These are phyloP conservation scores for Hansenula lynferdii DNA, from an alignment of 1,139 yeast genomes.

Conservation along the genomic window DNA sequence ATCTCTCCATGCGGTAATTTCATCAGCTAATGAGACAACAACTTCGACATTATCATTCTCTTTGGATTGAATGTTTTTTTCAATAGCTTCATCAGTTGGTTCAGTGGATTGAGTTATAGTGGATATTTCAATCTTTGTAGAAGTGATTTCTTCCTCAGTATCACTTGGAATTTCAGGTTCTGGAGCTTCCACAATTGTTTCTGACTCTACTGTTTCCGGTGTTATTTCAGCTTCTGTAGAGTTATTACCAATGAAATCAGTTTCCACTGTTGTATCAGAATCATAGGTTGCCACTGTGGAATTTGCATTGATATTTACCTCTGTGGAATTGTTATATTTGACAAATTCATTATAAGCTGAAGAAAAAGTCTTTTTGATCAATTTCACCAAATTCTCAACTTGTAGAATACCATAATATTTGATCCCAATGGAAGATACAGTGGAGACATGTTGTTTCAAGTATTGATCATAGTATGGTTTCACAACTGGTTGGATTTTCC, in stretches of 20 bases:
- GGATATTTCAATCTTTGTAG: no score
- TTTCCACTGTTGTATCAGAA: background rate
- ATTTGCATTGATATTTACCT: background rate
- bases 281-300: slow-evolving; percentile 1
- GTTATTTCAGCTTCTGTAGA: background rate
- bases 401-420: slow-evolving; percentile 15
- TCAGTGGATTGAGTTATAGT: slow-evolving; percentile 1
- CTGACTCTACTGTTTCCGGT: background rate
- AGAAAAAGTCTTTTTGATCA: slow-evolving; percentile 10
- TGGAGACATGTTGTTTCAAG: slow-evolving; percentile 5
- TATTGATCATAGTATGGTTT: slow-evolving; percentile 5
- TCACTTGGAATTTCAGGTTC: background rate
- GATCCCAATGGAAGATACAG: background rate
- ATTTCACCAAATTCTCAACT: slow-evolving; percentile 11
- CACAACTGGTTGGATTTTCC: slow-evolving; percentile 6
- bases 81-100: background rate
- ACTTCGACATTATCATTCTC: slow-evolving; percentile 2
- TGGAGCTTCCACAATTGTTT: background rate
- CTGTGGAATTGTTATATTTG: slow-evolving; percentile 2
- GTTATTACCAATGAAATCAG: background rate
- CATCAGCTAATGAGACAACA: slow-evolving; percentile 16
- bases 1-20: slow-evolving; percentile 21
- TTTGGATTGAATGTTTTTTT: background rate
- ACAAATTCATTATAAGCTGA: slow-evolving; percentile 13
- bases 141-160: background rate